These are phyloP conservation scores for Cytospora mali DNA, from an alignment of 2,329 filamentous ascomycete genomes.

Conservation along the genomic window DNA sequence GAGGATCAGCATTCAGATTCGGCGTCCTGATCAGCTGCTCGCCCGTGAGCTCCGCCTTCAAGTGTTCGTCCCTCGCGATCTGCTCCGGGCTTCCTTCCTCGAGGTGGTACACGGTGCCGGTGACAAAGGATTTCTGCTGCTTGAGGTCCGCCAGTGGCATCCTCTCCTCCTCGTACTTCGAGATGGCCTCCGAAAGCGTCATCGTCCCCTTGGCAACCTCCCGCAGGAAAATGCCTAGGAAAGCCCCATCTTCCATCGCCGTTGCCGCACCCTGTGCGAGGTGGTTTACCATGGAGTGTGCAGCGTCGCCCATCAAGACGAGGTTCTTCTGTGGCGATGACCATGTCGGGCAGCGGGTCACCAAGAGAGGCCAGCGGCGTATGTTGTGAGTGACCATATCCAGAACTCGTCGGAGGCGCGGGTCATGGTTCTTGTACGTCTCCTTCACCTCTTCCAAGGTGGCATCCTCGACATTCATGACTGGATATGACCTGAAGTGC, in stretches of 20 bases:
- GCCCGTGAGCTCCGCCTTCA: constrained; percentile 3
- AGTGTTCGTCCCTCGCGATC: constrained; percentile 39
- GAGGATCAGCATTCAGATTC: constrained; percentile 22
- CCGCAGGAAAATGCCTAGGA: constrained; percentile 42
- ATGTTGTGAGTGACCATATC: constrained; percentile 41
- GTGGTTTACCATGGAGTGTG: constrained; percentile 45
- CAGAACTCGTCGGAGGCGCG: constrained; percentile 44
- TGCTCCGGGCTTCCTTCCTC: constrained; percentile 38
- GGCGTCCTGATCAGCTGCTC: constrained; percentile 7
- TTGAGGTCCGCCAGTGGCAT: constrained; percentile 47
- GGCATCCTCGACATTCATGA: constrained; percentile 40
- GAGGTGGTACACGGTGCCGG: constrained; percentile 41
- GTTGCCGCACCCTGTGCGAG: constrained; percentile 50
- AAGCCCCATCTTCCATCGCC: constrained; percentile 47
- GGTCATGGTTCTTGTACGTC: constrained; percentile 48
- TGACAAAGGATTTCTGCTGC: constrained; percentile 45
- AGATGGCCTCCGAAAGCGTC: constrained; percentile 39
- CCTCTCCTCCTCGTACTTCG: constrained; percentile 42
- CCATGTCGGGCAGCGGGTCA: constrained; percentile 46
- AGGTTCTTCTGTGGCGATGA: constrained; percentile 45
- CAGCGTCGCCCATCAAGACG: constrained; percentile 48
- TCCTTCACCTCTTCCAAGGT: constrained; percentile 46
- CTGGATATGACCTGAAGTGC: constrained; percentile 41
- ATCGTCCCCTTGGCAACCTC: constrained; percentile 40
- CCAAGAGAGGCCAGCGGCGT: constrained; percentile 46